Conservation (phyloP, 2,329 filamentous ascomycete species). For the Penicillium sp. region DNA sequence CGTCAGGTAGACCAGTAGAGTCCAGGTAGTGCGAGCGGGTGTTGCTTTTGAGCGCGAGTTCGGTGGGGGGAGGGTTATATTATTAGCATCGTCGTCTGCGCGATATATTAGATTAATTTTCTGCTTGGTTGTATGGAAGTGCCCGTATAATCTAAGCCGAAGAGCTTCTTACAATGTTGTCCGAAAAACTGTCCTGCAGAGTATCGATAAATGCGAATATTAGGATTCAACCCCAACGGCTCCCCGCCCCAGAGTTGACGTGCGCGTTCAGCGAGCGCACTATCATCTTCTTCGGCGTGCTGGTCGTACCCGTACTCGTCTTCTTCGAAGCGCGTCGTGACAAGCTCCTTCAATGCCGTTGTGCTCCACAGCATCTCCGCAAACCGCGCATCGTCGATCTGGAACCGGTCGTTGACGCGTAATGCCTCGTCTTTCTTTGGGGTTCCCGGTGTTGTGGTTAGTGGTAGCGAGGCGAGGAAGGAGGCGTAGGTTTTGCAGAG, state of each 20-base stretch:
- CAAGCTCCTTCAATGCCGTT: slow-evolving; percentile 68
- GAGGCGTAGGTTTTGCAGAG: slow-evolving; percentile 74
- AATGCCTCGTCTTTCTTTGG: slow-evolving; percentile 79
- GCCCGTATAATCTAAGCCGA: too few relatives aligned
- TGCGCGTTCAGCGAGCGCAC: slow-evolving; percentile 3
- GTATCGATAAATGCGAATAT: slow-evolving; percentile 88
- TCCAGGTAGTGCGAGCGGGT: slow-evolving; percentile 79
- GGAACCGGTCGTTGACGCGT: slow-evolving; percentile 85
- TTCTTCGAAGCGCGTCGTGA: slow-evolving; percentile 38
- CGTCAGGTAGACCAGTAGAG: slow-evolving; percentile 81
- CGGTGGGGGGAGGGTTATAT: slow-evolving; percentile 57
- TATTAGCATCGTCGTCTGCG: slow-evolving; percentile 82
- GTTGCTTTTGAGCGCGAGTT: slow-evolving; percentile 33
- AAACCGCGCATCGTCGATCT: slow-evolving; percentile 73
- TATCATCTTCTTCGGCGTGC: slow-evolving; percentile 6
- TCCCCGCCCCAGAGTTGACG: slow-evolving; percentile 70
- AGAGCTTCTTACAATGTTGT: slow-evolving; percentile 70
- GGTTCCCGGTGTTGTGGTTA: slow-evolving; percentile 73
- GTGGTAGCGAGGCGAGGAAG: slow-evolving; percentile 67
- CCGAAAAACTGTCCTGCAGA: slow-evolving; percentile 85
- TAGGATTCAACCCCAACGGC: slow-evolving; percentile 79
- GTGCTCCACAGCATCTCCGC: slow-evolving; percentile 72
- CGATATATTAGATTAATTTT: background rate
- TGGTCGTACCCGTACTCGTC: slow-evolving; percentile 26
- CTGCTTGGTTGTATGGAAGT: background rate